Base-by-base conservation (phyloP, 306 rosid species). In the Prunus dulcis region DNA sequence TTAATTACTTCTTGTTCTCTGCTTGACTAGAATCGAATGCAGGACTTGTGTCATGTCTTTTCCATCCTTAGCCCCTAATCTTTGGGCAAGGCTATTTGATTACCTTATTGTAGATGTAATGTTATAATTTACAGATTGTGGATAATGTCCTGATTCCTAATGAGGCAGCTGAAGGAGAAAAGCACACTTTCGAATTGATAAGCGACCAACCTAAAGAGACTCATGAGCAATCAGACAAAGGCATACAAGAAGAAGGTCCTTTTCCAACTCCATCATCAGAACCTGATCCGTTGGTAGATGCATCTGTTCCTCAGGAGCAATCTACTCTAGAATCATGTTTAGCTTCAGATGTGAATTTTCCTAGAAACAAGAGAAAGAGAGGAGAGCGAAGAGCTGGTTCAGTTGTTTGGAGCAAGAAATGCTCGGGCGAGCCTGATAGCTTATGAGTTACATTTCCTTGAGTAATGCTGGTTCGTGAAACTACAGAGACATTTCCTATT, bases 331-430 rank as follows among this genome's bases (percentile, higher is more conserved):
- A 84, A 74, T 75, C 90, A 28, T 84, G 89, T 62, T 71, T 88
- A 45, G 82, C 82, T 28, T 71, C 80, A n/a, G 93, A 93, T 73
- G 91, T 82, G 25, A 79, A 84, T 67, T 61, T 91, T 70, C 89
- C 90, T 18, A 83, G 75, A 77, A 82, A 67, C 76, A 93, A 94
- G 81, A 85, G 96, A 82, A 94, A 89, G 82, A 84, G 97, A 28
- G 97, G 95, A 78, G 98, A 91, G 73, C 89, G 98, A 51, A 91
- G 84, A 86, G 93, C 98, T 3, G 93, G 95, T 65, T 88, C 93
- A 0, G 91, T 72, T 78, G 85, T 86, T 46, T 94, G 98, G 97
- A 91, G 73, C 89, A 89, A 80, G 95, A 85, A 82, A 81, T 84
- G 89, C 79, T 83, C 93, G 1, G 84, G 91, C 12, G 91, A 90